Base-by-base conservation (phyloP, 2,329 filamentous ascomycete species). In the Colletotrichum scovillei region DNA sequence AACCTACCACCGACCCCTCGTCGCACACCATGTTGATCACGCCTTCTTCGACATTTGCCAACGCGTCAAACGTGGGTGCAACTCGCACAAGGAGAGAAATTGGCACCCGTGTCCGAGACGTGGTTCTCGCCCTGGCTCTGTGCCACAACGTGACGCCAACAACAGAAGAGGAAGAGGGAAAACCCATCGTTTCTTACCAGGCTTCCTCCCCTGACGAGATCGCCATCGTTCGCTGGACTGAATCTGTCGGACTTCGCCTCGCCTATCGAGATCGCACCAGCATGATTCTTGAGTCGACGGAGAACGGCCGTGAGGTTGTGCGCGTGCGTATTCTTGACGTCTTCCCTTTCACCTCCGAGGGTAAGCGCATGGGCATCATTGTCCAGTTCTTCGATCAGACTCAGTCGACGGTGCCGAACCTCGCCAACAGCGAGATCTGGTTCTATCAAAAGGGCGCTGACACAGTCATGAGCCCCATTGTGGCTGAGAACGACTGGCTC, bases 401-500 rank as follows among this genome's bases (percentile, higher is more conserved):
- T 1, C 84, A 88, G 2, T 80, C 88, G 3, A 85, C 88, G 1
- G 77, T 80, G 7, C 83, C 85, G 0, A 83, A 85, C 52, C 83
- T 90, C 12, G 86, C 87, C 12, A 87, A 87, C 59, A 92, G 93
- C 16, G 96, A 98, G 79, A 96, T 98, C 35, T 98, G 96, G 94
- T 99, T 99, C 84, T 98, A 96, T 80, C 95, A 99, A 79, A 99
- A 99, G 83, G 97, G 97, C 74, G 97, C 97, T 3, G 97, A 99
- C 81, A 98, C 97, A 0, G 96, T 99, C 75, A 99, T 99, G 97
- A 91, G 92, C n/a, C 89, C 92, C 3, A 98, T 99, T 76, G 97
- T 99, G 46, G 94, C 93, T 8, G 91, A 95, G 22, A 99, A 98
- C 79, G 97, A 99, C 84, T 99, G 97, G 97, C 91, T 99, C 0